Evolutionary conservation across 225 moss, liverwort and hornwort genomes (phyloP).

Genomic region (Straminergon stramineum): DNA sequence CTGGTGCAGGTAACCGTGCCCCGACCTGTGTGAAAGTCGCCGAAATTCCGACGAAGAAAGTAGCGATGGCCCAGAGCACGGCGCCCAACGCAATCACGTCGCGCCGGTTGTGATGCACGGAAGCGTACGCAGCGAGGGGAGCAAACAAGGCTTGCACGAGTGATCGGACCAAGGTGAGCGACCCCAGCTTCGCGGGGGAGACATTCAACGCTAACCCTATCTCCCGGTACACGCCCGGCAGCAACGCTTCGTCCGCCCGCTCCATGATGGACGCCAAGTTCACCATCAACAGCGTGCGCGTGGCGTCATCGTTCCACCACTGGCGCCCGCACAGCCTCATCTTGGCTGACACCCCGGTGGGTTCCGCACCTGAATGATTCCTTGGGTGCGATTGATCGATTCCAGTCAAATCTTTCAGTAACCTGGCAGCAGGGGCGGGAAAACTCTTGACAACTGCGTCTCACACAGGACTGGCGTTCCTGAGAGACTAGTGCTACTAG

Average conservation of each 20-base stretch:
- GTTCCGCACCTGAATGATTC: background rate
- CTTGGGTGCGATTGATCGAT: background rate
- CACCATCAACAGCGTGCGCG: slow-evolving; percentile 69
- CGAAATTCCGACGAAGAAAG: slow-evolving; percentile 88
- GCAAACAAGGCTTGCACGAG: slow-evolving; percentile 72
- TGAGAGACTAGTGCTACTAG: background rate
- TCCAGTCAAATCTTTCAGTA: background rate
- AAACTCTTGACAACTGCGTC: background rate
- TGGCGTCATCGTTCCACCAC: slow-evolving; percentile 68
- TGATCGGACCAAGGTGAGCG: slow-evolving; percentile 82
- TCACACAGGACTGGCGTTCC: background rate
- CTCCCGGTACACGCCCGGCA: slow-evolving; percentile 86
- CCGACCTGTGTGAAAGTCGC: slow-evolving; percentile 59
- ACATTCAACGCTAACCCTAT: slow-evolving; percentile 60
- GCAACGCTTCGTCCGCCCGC: slow-evolving; percentile 78
- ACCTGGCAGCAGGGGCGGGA: background rate
- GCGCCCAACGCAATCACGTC: slow-evolving; percentile 78
- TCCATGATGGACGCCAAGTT: slow-evolving; percentile 89
- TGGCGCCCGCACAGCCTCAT: slow-evolving; percentile 22
- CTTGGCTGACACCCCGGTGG: background rate
- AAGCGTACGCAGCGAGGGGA: slow-evolving; percentile 77
- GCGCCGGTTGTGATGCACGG: slow-evolving; percentile 76
- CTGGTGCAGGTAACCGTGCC: background rate
- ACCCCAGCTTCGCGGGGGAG: slow-evolving; percentile 55
- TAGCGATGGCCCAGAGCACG: slow-evolving; percentile 78